Base-by-base conservation (phyloP, 768 basidiomycete species). In the Hydnomerulius pinastri region DNA sequence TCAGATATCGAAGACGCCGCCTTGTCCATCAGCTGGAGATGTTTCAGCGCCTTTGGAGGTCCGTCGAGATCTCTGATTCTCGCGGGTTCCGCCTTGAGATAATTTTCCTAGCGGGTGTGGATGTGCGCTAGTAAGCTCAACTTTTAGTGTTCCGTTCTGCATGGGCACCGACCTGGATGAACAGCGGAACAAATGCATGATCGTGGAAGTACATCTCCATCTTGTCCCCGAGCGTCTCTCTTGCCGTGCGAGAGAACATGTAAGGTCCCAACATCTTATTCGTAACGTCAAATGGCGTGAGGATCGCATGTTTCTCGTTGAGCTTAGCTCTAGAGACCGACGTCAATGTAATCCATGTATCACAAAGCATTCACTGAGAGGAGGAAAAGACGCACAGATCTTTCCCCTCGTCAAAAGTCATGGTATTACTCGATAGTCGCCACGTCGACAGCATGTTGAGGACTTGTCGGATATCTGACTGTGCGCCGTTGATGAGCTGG, bases 401-500 rank as follows among this genome's bases (percentile, higher is more conserved):
- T 67, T 98, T 97, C 48, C 93, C 82, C 60, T 97, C 85, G 56
- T 98, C 95, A 65, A 92, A 98, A 57, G 85, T 79, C 87, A 99
- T 92, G 2, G 81, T 77, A 48, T 77, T 68, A 54, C 75, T 86
- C 8, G 87, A 88, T n/a, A 98, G 70, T 61, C 87, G 93, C 91
- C 93, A 98, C 0, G 96, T 98, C 4, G 97, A 96, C 11, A 99
- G 75, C 93, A 99, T 98, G 67, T 98, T 98, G 52, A 99, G 72
- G 17, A 98, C 92, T 66, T 96, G 96, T 3, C 97, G 89, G 50
- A 99, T 96, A 69, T 99, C 97, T 2, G 95, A 96, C 59, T 97
- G 91, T 2, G 93, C 79, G 4, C 96, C 90, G 2, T 73, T 69
- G 49, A 98, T 82, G 27, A 99, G 86, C 66, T 97, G 91, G 62